Conservation (phyloP, 495 filamentous ascomycete species). For the Bacidia rubella region DNA sequence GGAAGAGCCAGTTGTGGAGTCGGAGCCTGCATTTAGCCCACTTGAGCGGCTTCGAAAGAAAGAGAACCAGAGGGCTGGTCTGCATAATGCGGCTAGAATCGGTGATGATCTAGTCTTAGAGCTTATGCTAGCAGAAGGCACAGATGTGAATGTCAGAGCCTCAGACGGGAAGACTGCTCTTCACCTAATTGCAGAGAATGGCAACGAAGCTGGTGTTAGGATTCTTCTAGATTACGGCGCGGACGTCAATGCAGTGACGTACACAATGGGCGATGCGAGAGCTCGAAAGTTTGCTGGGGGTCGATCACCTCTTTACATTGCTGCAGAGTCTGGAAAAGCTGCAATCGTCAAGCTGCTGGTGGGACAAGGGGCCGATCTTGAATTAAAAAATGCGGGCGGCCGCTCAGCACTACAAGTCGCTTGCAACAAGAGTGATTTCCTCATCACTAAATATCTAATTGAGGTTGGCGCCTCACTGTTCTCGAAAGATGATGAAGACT, state of each 20-base stretch:
- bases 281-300: constrained; percentile 1
- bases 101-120: constrained; percentile 25
- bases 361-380: constrained; percentile 6
- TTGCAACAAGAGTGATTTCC: neutral
- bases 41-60: constrained; percentile 5
- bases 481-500: constrained; percentile 4
- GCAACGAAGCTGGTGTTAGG: constrained; percentile 20
- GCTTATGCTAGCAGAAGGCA: constrained; percentile 25
- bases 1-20: too few relatives aligned
- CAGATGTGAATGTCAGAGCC: constrained; percentile 21
- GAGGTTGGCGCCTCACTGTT: constrained; percentile 2
- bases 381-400: neutral
- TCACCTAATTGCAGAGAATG: constrained; percentile 27
- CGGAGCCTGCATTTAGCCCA: neutral
- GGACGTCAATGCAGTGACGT: constrained; percentile 11
- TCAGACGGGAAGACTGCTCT: constrained; percentile 26
- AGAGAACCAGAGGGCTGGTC: constrained; percentile 7
- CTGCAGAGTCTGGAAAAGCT: constrained; percentile 9
- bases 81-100: constrained; percentile 23
- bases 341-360: constrained; percentile 8
- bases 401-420: constrained; percentile 7
- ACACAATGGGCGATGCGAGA: neutral
- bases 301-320: constrained; percentile 14
- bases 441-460: neutral
- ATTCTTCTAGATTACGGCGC: constrained; percentile 22